Base-by-base conservation (phyloP, 164 flowering plant species). In the Magnolia sinica region DNA sequence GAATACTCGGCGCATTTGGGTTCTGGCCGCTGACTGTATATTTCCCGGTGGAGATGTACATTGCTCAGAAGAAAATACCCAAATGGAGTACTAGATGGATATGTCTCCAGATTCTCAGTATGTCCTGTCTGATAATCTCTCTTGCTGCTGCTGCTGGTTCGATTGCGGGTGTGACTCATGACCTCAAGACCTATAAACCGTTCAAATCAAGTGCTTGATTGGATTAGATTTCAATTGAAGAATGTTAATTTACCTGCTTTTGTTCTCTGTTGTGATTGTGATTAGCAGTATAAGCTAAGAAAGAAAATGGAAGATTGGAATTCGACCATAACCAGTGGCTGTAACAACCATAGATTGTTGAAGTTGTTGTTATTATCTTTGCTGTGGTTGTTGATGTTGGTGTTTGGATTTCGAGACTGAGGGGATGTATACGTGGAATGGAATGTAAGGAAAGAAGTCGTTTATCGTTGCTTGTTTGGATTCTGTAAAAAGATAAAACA, bases 11-110 rank as follows among this genome's bases (percentile, higher is more conserved):
- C 1, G 91, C 97, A 0, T 64, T 90, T 2, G 91, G 90, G 0
- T 92, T 92, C 78, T 91, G 95, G 92, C 95, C 94, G 1, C 83
- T 91, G 7, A 89, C 92, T 0, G 94, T 92, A 0, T 92, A 86
- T 67, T 92, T 86, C 86, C 96, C 96, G 0, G 88, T 90, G 22
- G 91, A 92, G 83, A 90, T 92, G 94, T 92, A 89, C 75, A 87
- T 92, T 50, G 81, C 68, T 3, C 90, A 90, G 63, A 88, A 82
- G 87, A 84, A 72, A 79, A 84, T 92, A 5, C 87, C 87, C 18
- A 88, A 82, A 61, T 88, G 92, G 91, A 86, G 88, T 74, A 80
- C 85, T 2, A 84, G 80, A 73, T 91, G 97, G 94, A 58, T 89
- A 4, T 83, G 87, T 70, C 86, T 92, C 20, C 89, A 91, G 74